phyloP scores from a whole-genome alignment of 306 rosid species.

The Heteromeles arbutifolia region DNA sequence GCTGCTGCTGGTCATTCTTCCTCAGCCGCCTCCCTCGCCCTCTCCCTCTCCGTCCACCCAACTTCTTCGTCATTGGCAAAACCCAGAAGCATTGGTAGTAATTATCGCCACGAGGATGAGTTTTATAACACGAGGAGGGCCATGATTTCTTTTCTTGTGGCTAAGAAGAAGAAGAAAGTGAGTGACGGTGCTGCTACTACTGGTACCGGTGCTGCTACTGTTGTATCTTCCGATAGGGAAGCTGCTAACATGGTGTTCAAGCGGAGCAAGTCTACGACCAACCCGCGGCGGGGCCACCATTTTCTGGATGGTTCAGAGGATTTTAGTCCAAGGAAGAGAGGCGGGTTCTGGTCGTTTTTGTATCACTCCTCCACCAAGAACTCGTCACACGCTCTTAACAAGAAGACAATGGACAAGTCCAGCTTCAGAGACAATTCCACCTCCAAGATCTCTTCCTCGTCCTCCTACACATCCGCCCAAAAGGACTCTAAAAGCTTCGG shows the following conservation, averaged over 20 bases:
- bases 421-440: constrained; percentile 16
- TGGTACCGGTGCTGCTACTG: background rate
- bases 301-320: constrained; percentile 20
- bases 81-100: constrained; percentile 6
- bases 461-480: background rate
- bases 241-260: constrained; percentile 40
- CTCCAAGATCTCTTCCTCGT: constrained; percentile 17
- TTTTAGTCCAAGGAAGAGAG: constrained; percentile 54
- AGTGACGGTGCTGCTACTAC: background rate
- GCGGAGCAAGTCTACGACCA: constrained; percentile 79
- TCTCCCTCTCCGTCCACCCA: constrained; percentile 20
- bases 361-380: constrained; percentile 40
- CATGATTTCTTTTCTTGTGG: constrained; percentile 59
- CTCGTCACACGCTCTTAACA: constrained; percentile 1
- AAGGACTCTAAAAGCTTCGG: constrained; percentile 3
- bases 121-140: constrained; percentile 29
- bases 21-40: constrained; percentile 20
- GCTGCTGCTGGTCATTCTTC: constrained; percentile 7
- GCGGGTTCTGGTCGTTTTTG: constrained; percentile 88
- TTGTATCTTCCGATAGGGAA: constrained; percentile 12
- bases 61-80: constrained; percentile 4
- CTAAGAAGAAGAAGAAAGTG: constrained; percentile 58
- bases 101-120: constrained; percentile 21
- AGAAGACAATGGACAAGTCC: constrained; percentile 9
- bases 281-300: constrained; percentile 37